Conservation (phyloP, 176 grass and related monocot species). For the Avena insularis region DNA sequence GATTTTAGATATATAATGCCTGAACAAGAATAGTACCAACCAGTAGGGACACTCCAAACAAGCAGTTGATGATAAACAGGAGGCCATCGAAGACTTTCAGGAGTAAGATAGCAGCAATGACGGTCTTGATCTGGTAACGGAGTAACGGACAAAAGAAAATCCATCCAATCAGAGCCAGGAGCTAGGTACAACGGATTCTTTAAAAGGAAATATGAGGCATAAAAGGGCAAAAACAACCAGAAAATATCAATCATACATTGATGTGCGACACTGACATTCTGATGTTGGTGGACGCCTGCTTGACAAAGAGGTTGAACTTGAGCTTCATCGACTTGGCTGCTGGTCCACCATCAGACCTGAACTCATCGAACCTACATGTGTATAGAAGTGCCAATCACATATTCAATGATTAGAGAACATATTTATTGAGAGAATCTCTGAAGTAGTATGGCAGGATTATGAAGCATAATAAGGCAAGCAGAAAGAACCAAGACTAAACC, state of each 20-base stretch:
- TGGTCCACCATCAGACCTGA: slow-evolving; percentile 45
- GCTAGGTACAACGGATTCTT: neutral
- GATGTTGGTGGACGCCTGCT: slow-evolving; percentile 49
- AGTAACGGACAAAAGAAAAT: neutral
- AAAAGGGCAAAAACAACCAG: neutral
- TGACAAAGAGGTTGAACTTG: slow-evolving; percentile 5
- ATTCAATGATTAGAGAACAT: neutral
- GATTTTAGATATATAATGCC: neutral
- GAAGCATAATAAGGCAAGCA: no score
- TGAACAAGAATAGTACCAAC: neutral
- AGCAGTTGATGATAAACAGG: slow-evolving; percentile 42
- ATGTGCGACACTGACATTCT: slow-evolving; percentile 54
- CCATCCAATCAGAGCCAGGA: neutral
- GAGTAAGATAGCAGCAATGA: slow-evolving; percentile 55
- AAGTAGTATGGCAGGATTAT: no score
- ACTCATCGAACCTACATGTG: no score
- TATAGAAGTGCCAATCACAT: neutral
- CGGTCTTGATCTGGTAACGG: slow-evolving; percentile 56
- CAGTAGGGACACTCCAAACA: slow-evolving; percentile 61
- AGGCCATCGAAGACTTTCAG: slow-evolving; percentile 58
- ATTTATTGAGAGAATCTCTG: no score
- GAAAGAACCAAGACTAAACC: no score
- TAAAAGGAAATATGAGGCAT: neutral
- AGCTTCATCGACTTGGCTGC: slow-evolving; percentile 64
- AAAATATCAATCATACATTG: slow-evolving; percentile 47